Conservation (phyloP, 441 rosid species). For the Gossypium davidsonii region DNA sequence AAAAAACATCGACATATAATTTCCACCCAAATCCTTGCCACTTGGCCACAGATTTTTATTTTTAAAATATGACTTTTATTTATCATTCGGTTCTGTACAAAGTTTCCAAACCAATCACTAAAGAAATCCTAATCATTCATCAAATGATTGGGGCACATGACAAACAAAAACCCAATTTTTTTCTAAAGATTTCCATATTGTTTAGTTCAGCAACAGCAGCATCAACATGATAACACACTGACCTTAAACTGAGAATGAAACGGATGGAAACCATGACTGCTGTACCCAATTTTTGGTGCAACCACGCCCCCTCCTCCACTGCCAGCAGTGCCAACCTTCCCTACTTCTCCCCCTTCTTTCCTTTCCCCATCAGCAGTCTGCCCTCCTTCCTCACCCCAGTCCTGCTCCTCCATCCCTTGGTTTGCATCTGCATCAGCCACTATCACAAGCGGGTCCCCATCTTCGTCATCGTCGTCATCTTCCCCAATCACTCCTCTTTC, state of each 20-base stretch:
- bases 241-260: slow-evolving; percentile 99
- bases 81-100: slow-evolving; percentile 23
- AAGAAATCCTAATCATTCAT: slow-evolving; percentile 12
- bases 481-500: slow-evolving; percentile 45
- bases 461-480: slow-evolving; percentile 58
- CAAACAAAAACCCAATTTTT: slow-evolving; percentile 23
- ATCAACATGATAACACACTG: slow-evolving; percentile 46
- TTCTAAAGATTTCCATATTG: slow-evolving; percentile 22
- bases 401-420: slow-evolving; percentile 55
- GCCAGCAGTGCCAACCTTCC: slow-evolving; percentile 33
- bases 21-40: background rate
- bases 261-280: slow-evolving; percentile 81
- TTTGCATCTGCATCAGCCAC: slow-evolving; percentile 59
- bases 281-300: slow-evolving; percentile 66
- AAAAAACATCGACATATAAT: background rate
- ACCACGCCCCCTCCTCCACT: slow-evolving; percentile 38
- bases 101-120: slow-evolving; percentile 32
- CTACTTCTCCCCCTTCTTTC: slow-evolving; percentile 54
- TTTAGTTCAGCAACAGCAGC: slow-evolving; percentile 23
- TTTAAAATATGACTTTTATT: background rate
- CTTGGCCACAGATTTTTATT: background rate
- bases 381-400: slow-evolving; percentile 60
- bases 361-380: slow-evolving; percentile 47
- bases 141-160: slow-evolving; percentile 18
- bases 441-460: slow-evolving; percentile 77